Percentiles rank a stretch among this genome's conserved stretches.
Evolutionary conservation across 2,329 filamentous ascomycete genomes (phyloP).

Genomic region (Monosporascus cannonballus): DNA sequence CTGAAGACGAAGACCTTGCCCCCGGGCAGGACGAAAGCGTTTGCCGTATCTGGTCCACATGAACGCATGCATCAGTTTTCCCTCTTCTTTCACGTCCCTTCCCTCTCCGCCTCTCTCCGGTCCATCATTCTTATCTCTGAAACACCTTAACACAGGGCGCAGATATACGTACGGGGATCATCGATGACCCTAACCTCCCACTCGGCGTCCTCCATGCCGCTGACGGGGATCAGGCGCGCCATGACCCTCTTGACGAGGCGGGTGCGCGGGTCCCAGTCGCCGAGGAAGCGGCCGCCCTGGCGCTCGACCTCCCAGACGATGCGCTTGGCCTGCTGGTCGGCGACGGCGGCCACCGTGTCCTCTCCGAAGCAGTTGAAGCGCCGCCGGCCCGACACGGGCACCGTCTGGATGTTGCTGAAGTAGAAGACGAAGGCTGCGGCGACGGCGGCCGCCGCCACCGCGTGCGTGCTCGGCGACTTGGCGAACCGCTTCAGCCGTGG

Average conservation of each 20-base stretch:
- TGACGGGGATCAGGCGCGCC: constrained; percentile 59
- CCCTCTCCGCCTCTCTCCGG: no score
- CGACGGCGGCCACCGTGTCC: constrained; percentile 46
- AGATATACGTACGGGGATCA: constrained; percentile 38
- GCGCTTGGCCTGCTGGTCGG: constrained; percentile 47
- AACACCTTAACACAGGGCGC: no score
- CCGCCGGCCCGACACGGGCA: constrained; percentile 64
- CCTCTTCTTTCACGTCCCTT: neutral
- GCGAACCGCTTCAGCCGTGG: constrained; percentile 26
- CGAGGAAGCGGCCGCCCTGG: constrained; percentile 49
- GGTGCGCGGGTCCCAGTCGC: constrained; percentile 51
- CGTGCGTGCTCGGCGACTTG: constrained; percentile 31
- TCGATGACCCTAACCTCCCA: constrained; percentile 76
- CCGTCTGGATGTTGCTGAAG: constrained; percentile 62
- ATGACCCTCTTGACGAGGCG: constrained; percentile 58
- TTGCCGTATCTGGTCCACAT: constrained; percentile 40
- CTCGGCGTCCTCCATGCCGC: constrained; percentile 48
- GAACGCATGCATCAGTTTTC: constrained; percentile 3
- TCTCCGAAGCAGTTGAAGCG: constrained; percentile 66
- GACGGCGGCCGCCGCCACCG: constrained; percentile 34
- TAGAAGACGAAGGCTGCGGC: constrained; percentile 53
- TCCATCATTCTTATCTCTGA: no score
- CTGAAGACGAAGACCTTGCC: constrained; percentile 77
- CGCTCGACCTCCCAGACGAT: constrained; percentile 49
- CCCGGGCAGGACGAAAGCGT: constrained; percentile 73